Evolutionary conservation across 495 filamentous ascomycete genomes (phyloP), one percentile per base, ranked within the genome.

Genomic region (Penicillium arizonense): DNA sequence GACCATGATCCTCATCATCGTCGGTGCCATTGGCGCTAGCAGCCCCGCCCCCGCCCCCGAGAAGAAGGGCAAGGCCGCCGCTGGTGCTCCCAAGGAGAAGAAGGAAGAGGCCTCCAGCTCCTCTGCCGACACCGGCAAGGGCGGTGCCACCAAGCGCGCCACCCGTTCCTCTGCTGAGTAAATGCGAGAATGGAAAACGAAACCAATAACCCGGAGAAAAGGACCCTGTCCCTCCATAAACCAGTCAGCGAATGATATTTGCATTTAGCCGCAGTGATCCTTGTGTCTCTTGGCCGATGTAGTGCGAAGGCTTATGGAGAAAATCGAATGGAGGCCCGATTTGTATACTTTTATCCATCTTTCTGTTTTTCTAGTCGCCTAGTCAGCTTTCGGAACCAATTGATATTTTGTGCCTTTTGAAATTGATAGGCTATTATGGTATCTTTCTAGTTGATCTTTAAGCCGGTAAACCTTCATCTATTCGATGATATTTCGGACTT

Each of bases 51-150:
- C 81, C 38, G 73, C 82, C 51, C 72, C 79, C 34, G 82, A 80
- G 26, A 77, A 83, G 59, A 87, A 90, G 69, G 83, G 78, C 50
- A 92, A 92, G 84, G 82, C 84, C 54, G 78, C 84, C 58, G 88
- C 84, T 20, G 75, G 75, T 58, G 82, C 85, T 48, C 77, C 75
- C 58, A 94, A 94, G 84, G 90, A 91, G 76, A 90, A 95, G 82
- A 80, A 79, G 30, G 81, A 81, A 4, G 82, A 88, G 71, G 87
- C 86, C 52, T 78, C 80, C 58, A 68, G 83, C 47, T 81, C 83
- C 50, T 81, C 85, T 43, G 78, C 82, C 40, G 87, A 91, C 52
- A 79, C 82, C 23, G 81, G 72, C 55, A 88, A 87, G 76, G 75
- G 77, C 35, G 86, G 80, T 52, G 76, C 80, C 18, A 86, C 82